phyloP scores from a whole-genome alignment of 805 yeast species.

The Danielia reshetovae region DNA sequence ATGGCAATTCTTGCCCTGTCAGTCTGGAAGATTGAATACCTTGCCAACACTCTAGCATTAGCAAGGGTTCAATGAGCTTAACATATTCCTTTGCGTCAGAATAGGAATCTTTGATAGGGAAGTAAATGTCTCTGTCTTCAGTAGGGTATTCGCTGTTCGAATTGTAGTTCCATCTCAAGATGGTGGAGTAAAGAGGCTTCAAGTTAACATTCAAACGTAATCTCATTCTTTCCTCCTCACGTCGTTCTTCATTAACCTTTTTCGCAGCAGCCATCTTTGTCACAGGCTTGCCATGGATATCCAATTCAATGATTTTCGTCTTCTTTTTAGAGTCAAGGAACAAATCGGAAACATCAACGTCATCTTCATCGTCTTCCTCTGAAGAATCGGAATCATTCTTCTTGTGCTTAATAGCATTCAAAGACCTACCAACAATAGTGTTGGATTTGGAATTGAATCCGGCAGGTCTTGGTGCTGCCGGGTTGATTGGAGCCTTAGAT shows the following conservation, averaged over 20 bases:
- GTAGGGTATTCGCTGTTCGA: slow-evolving; percentile 55
- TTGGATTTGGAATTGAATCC: slow-evolving; percentile 43
- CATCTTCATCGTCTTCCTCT: slow-evolving; percentile 29
- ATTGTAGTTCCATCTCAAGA: slow-evolving; percentile 76
- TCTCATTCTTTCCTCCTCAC: slow-evolving; percentile 75
- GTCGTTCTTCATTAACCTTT: slow-evolving; percentile 34
- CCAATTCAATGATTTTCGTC: slow-evolving; percentile 38
- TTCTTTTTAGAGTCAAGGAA: slow-evolving; percentile 35
- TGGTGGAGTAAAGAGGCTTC: slow-evolving; percentile 64
- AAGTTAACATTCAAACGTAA: slow-evolving; percentile 72
- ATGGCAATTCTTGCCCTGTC: slow-evolving; percentile 56
- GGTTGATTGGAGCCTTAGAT: slow-evolving; percentile 20
- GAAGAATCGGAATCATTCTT: slow-evolving; percentile 31
- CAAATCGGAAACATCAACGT: slow-evolving; percentile 38
- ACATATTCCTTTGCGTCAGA: slow-evolving; percentile 60
- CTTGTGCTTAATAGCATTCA: slow-evolving; percentile 31
- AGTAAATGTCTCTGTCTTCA: slow-evolving; percentile 39
- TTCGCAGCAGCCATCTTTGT: slow-evolving; percentile 19
- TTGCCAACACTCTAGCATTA: slow-evolving; percentile 92
- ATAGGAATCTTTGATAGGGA: slow-evolving; percentile 54
- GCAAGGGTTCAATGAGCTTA: slow-evolving; percentile 68
- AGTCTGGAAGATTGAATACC: slow-evolving; percentile 71
- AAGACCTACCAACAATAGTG: slow-evolving; percentile 32
- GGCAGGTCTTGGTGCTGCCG: slow-evolving; percentile 52
- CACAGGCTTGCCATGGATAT: slow-evolving; percentile 40